A percentile compares a stretch with the other conserved stretches of the same genome.
These are phyloP conservation scores for Sechiopsis laciniata DNA, from an alignment of 306 rosid species.

Conservation along the genomic window DNA sequence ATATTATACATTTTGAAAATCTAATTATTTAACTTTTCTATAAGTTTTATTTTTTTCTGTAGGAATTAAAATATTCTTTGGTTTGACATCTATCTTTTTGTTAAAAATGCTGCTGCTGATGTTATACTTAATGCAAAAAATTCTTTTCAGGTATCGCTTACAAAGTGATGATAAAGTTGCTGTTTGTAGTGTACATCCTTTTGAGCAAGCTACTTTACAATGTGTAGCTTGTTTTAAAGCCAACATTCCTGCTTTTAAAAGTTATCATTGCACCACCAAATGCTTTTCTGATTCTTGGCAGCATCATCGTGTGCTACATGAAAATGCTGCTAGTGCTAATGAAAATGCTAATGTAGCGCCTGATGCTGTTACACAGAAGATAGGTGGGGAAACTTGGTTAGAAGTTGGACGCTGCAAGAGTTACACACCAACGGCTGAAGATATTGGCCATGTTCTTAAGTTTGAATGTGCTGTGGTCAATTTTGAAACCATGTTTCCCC, in stretches of 20 bases:
- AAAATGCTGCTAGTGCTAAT: constrained; percentile 86
- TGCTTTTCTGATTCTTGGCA: constrained; percentile 98
- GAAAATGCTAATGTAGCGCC: constrained; percentile 76
- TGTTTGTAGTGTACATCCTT: constrained; percentile 87
- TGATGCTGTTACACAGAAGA: constrained; percentile 63
- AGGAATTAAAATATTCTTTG: neutral
- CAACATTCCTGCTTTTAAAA: constrained; percentile 69
- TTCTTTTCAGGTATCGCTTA: constrained; percentile 70
- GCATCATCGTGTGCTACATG: constrained; percentile 93
- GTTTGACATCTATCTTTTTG: neutral
- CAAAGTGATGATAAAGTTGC: constrained; percentile 83
- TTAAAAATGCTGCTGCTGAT: neutral
- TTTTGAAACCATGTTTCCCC: constrained; percentile 57
- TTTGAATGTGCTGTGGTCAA: constrained; percentile 88
- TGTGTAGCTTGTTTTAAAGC: constrained; percentile 81
- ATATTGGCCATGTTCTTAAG: constrained; percentile 82
- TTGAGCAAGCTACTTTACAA: constrained; percentile 90
- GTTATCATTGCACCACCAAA: constrained; percentile 89
- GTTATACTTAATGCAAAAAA: neutral
- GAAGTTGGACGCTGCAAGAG: constrained; percentile 78
- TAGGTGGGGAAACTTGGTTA: constrained; percentile 86
- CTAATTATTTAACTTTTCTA: neutral
- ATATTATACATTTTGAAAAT: neutral
- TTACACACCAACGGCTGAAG: constrained; percentile 84
- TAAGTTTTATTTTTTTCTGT: neutral